Evolutionary conservation across 192 early-diverging fungal genomes (phyloP).

Genomic region (Coemansia sp.): DNA sequence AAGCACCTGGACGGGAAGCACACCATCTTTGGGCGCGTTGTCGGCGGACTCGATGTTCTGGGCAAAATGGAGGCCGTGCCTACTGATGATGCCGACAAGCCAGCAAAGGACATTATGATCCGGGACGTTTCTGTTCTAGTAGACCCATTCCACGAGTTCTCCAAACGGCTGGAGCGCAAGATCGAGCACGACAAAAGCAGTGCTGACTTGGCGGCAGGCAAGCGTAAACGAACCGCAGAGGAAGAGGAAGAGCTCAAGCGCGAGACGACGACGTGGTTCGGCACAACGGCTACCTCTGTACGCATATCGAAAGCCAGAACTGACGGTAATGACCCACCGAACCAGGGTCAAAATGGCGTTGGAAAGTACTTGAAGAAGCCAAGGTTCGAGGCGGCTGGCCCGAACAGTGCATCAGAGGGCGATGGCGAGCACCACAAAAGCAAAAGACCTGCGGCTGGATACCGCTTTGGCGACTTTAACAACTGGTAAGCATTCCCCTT

Average conservation of each 20-base stretch:
- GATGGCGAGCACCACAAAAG: not conserved
- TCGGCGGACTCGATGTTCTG: constrained; percentile 84
- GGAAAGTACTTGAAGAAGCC: constrained; percentile 42
- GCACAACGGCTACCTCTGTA: constrained; percentile 51
- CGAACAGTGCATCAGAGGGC: not conserved
- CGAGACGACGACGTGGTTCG: constrained; percentile 76
- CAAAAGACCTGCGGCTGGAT: constrained; percentile 16
- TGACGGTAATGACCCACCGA: not conserved
- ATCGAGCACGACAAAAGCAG: constrained; percentile 56
- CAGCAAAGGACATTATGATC: constrained; percentile 75
- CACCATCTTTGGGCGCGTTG: constrained; percentile 91
- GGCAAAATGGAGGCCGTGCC: constrained; percentile 76
- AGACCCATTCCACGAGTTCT: constrained; percentile 83
- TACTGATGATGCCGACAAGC: constrained; percentile 73
- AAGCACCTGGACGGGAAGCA: constrained; percentile 84
- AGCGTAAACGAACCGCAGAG: constrained; percentile 41
- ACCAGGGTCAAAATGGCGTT: constrained; percentile 4
- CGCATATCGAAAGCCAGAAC: not conserved
- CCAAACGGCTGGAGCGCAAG: constrained; percentile 69
- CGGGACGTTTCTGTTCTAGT: constrained; percentile 73
- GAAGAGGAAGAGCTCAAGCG: constrained; percentile 61
- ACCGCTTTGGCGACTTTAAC: constrained; percentile 48
- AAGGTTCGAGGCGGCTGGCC: constrained; percentile 4
- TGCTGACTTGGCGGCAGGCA: constrained; percentile 39
- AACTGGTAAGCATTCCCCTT: constrained; percentile 23